phyloP scores from a whole-genome alignment of 768 basidiomycete genomes.

The Rhodotorula taiwanensis region DNA sequence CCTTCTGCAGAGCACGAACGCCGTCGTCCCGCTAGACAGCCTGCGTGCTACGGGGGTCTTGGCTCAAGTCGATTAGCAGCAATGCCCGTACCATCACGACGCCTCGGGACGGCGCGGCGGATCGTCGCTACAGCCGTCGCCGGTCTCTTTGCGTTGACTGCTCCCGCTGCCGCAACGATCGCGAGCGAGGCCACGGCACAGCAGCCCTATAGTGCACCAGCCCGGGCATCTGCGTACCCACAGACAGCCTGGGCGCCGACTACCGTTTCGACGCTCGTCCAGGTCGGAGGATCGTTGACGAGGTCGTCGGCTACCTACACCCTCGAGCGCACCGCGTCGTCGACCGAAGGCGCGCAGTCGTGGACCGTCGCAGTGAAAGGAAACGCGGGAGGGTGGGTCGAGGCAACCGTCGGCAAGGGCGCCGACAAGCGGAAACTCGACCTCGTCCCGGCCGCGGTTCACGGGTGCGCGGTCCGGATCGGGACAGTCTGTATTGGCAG shows the following conservation, averaged over 20 bases:
- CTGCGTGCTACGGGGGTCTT: no score
- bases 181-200: neutral
- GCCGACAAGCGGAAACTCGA: neutral
- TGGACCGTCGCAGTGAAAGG: conserved; percentile 40
- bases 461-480: conserved; percentile 6
- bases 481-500: no score
- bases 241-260: conserved; percentile 45
- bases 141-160: neutral
- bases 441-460: neutral
- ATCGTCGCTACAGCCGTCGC: neutral
- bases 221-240: neutral
- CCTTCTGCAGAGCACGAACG: no score
- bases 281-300: conserved; percentile 80
- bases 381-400: conserved; percentile 31
- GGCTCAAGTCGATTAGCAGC: no score
- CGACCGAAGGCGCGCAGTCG: conserved; percentile 27
- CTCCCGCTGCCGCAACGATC: neutral
- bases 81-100: no score
- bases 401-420: conserved; percentile 17
- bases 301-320: conserved; percentile 84
- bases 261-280: conserved; percentile 77
- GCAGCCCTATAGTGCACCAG: no score
- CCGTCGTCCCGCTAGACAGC: no score
- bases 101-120: no score
- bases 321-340: conserved; percentile 62